Evolutionary conservation across 2,329 filamentous ascomycete genomes (phyloP).

Genomic region (Trematosphaeria pertusa): DNA sequence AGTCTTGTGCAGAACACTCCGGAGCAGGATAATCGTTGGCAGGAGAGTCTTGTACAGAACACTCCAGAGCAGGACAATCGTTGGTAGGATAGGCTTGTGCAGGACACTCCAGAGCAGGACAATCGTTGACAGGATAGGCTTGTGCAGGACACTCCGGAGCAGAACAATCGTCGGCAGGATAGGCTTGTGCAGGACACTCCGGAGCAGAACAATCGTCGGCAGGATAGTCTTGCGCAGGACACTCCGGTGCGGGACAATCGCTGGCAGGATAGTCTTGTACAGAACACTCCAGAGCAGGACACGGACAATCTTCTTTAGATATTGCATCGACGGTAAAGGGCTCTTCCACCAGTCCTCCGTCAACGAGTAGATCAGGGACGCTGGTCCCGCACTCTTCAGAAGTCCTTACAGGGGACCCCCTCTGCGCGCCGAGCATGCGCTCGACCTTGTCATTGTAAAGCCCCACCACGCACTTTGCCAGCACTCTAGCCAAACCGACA

Average conservation of each 20-base stretch:
- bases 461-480: slow-evolving; percentile 15
- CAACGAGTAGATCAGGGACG: slow-evolving; percentile 5
- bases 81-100: too few species aligned
- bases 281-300: too few species aligned
- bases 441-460: slow-evolving; percentile 16
- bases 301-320: slow-evolving; percentile 3
- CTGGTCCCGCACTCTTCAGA: slow-evolving; percentile 4
- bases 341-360: slow-evolving; percentile 1
- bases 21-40: too few species aligned
- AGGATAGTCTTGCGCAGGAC: neutral
- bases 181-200: neutral
- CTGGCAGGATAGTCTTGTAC: too few species aligned
- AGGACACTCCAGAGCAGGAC: neutral
- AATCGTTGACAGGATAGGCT: neutral
- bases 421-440: slow-evolving; percentile 9
- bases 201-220: too few species aligned
- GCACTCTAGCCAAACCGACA: slow-evolving; percentile 11
- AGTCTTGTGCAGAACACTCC: too few species aligned
- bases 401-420: neutral
- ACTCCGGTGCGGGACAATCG: too few species aligned
- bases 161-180: slow-evolving; percentile 1
- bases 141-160: too few species aligned
- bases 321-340: slow-evolving; percentile 5
- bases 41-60: too few species aligned
- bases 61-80: too few species aligned